Percentiles rank a stretch among this genome's conserved stretches.
phyloP scores from a whole-genome alignment of 2,329 filamentous ascomycete genomes.

The Thelonectria rubi region DNA sequence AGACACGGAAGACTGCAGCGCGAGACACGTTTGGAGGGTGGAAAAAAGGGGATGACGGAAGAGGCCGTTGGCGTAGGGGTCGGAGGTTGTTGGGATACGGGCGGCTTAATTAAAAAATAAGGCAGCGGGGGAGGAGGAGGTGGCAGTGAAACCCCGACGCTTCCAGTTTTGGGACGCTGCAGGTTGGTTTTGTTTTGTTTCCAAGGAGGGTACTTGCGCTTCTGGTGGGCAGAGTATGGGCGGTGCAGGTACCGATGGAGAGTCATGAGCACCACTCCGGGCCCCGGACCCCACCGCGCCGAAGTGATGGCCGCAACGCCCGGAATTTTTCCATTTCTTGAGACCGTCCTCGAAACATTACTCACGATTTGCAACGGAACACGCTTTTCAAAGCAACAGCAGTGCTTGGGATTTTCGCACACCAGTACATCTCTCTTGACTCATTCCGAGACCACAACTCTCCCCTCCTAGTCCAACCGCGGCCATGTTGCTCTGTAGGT shows the following conservation, averaged over 20 bases:
- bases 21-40: neutral
- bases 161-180: constrained; percentile 2
- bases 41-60: neutral
- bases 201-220: neutral
- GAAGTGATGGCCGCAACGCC: neutral
- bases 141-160: constrained; percentile 19
- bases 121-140: constrained; percentile 5
- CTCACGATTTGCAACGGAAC: neutral
- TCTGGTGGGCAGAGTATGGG: neutral
- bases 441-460: neutral
- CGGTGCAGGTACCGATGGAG: neutral
- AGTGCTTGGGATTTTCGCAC: neutral
- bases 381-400: neutral
- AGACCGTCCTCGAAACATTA: constrained; percentile 19
- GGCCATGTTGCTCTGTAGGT: constrained; percentile 73
- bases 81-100: neutral
- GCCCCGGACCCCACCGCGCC: constrained; percentile 28
- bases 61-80: neutral
- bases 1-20: neutral
- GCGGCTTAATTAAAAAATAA: neutral
- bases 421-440: neutral
- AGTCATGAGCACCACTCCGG: neutral
- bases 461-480: constrained; percentile 5
- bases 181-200: neutral
- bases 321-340: constrained; percentile 18